Evolutionary conservation across 1,139 yeast genomes (phyloP).

Genomic region (Hemisphaericaspora xylofermentans): DNA sequence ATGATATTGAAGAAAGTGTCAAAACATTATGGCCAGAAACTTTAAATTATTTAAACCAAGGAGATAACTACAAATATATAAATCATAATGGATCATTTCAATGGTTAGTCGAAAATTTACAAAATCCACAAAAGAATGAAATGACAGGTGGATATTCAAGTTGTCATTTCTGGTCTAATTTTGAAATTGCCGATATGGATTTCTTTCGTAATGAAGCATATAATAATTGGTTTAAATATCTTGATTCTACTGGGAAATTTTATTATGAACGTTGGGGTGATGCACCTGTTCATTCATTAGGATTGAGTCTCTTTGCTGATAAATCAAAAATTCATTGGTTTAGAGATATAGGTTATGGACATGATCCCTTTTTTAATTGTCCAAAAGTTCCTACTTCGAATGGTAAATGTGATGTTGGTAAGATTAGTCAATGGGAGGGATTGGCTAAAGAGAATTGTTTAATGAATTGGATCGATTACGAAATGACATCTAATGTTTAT

Average conservation of each 20-base stretch:
- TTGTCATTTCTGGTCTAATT: slow-evolving; percentile 88
- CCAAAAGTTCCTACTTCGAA: slow-evolving; percentile 46
- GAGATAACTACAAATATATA: slow-evolving; percentile 60
- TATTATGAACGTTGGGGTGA: slow-evolving; percentile 93
- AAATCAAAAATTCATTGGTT: slow-evolving; percentile 78
- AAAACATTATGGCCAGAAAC: slow-evolving; percentile 70
- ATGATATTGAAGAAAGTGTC: slow-evolving; percentile 67
- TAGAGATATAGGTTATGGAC: slow-evolving; percentile 79
- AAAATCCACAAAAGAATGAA: slow-evolving; percentile 54
- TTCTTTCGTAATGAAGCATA: slow-evolving; percentile 71
- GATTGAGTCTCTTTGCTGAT: slow-evolving; percentile 72
- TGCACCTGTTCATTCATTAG: slow-evolving; percentile 83
- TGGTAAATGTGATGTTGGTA: slow-evolving; percentile 26
- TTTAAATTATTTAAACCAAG: slow-evolving; percentile 50
- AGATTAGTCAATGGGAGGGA: slow-evolving; percentile 34
- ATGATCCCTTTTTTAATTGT: slow-evolving; percentile 73
- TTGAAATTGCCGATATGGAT: slow-evolving; percentile 80
- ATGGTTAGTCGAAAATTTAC: slow-evolving; percentile 69
- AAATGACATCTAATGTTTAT: slow-evolving; percentile 12
- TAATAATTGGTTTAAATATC: slow-evolving; percentile 57
- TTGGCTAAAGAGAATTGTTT: slow-evolving; percentile 69
- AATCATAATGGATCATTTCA: slow-evolving; percentile 61
- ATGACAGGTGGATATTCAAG: slow-evolving; percentile 71
- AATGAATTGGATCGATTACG: slow-evolving; percentile 65
- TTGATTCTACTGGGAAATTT: slow-evolving; percentile 73